Conservation (phyloP, 805 yeast genomes). For the Peterozyma toletana region DNA sequence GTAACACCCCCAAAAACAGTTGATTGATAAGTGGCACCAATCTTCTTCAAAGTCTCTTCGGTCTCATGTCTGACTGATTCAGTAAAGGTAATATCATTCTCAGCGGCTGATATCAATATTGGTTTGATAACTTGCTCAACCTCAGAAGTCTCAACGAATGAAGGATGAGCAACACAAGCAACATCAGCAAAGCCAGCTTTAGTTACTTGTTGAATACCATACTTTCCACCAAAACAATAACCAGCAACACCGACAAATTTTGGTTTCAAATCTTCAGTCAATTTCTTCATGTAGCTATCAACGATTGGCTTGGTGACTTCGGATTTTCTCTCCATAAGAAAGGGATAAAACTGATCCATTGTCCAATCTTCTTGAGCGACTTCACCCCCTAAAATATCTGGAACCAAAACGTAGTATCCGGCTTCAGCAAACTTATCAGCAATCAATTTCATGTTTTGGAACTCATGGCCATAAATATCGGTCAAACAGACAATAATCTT, state of each 20-base stretch:
- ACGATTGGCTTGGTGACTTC: slow-evolving; percentile 43
- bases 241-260: slow-evolving; percentile 56
- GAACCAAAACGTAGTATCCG: slow-evolving; percentile 25
- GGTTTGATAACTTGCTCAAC: slow-evolving; percentile 52
- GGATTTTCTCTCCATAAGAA: slow-evolving; percentile 9
- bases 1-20: slow-evolving; percentile 53
- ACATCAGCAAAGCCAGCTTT: slow-evolving; percentile 32
- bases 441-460: slow-evolving; percentile 18
- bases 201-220: slow-evolving; percentile 44
- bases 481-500: slow-evolving; percentile 26
- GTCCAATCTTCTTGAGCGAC: slow-evolving; percentile 27
- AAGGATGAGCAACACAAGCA: slow-evolving; percentile 82
- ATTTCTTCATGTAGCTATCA: slow-evolving; percentile 34
- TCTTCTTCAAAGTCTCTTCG: slow-evolving; percentile 48
- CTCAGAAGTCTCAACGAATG: slow-evolving; percentile 61
- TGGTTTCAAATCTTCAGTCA: slow-evolving; percentile 37
- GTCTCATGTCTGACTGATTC: slow-evolving; percentile 55
- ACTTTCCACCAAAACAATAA: slow-evolving; percentile 82
- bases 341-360: not conserved
- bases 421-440: slow-evolving; percentile 29
- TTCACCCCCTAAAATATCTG: slow-evolving; percentile 57
- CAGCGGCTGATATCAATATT: slow-evolving; percentile 67
- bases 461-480: slow-evolving; percentile 27
- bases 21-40: slow-evolving; percentile 49
- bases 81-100: slow-evolving; percentile 57